Percentiles rank a stretch among this genome's conserved stretches.
Conservation (phyloP, 108 stramenopile species). For the Discostella stelligeroides region DNA sequence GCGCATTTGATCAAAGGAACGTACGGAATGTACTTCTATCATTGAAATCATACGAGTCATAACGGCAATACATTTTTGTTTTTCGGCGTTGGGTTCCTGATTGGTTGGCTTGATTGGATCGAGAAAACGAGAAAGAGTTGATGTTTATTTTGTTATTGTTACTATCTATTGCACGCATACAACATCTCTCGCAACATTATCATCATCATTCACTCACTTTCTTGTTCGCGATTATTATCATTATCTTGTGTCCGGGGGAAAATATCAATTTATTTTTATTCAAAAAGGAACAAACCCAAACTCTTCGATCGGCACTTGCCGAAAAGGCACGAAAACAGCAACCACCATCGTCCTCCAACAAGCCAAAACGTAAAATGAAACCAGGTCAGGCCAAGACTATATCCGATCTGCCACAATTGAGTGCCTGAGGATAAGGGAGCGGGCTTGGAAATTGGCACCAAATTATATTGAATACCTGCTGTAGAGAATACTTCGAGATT, state of each 20-base stretch:
- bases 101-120: not conserved
- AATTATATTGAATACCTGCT: not conserved
- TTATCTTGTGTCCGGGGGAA: no score
- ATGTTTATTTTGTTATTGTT: no score
- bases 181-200: no score
- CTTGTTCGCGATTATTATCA: no score
- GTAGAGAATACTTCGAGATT: not conserved
- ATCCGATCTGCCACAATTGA: constrained; percentile 82
- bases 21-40: constrained; percentile 60
- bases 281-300: constrained; percentile 62
- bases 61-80: constrained; percentile 55
- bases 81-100: not conserved
- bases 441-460: constrained; percentile 22
- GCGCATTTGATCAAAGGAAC: constrained; percentile 38
- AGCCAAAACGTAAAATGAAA: constrained; percentile 71
- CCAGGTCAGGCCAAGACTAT: constrained; percentile 87
- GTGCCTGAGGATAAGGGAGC: constrained; percentile 89
- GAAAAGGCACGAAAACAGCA: constrained; percentile 67
- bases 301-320: constrained; percentile 76
- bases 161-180: no score
- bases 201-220: no score
- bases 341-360: constrained; percentile 34
- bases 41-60: constrained; percentile 73
- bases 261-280: not conserved
- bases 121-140: not conserved